phyloP scores from a whole-genome alignment of 805 yeast genomes.

The Candida namnaoensis region DNA sequence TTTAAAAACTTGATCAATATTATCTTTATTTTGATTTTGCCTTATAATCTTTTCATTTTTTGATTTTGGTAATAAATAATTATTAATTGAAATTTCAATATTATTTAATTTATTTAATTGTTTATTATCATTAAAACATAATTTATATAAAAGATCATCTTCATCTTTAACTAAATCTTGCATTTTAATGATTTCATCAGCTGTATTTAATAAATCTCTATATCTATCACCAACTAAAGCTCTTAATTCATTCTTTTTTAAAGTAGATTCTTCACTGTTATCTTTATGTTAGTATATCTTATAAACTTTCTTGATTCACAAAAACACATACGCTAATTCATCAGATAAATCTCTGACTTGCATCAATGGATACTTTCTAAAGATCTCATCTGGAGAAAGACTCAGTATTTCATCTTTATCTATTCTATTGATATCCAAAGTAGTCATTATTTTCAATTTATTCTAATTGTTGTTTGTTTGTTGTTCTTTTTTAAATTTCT shows the following conservation, averaged over 20 bases:
- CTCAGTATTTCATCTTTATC: background rate
- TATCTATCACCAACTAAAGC: slow-evolving; percentile 16
- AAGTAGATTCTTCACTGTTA: background rate
- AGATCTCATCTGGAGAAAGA: background rate
- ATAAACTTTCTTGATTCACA: too few species aligned
- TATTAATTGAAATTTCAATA: slow-evolving; percentile 9
- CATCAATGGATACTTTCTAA: background rate
- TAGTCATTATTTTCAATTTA: too few species aligned
- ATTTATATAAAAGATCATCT: slow-evolving; percentile 12
- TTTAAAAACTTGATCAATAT: background rate
- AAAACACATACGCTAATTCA: background rate
- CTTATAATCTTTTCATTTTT: background rate
- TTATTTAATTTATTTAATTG: slow-evolving; percentile 5
- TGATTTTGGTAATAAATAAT: background rate
- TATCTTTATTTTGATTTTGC: background rate
- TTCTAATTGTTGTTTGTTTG: too few species aligned
- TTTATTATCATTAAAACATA: slow-evolving; percentile 11
- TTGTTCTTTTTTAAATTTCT: too few species aligned
- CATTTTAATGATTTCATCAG: slow-evolving; percentile 17
- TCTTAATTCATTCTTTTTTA: slow-evolving; percentile 9
- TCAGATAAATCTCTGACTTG: background rate
- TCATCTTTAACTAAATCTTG: slow-evolving; percentile 8
- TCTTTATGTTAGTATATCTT: background rate
- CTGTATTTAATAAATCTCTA: slow-evolving; percentile 15
- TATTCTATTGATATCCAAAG: too few species aligned